Base-by-base conservation (phyloP, 345 rosid species). In the Linum tenue region DNA sequence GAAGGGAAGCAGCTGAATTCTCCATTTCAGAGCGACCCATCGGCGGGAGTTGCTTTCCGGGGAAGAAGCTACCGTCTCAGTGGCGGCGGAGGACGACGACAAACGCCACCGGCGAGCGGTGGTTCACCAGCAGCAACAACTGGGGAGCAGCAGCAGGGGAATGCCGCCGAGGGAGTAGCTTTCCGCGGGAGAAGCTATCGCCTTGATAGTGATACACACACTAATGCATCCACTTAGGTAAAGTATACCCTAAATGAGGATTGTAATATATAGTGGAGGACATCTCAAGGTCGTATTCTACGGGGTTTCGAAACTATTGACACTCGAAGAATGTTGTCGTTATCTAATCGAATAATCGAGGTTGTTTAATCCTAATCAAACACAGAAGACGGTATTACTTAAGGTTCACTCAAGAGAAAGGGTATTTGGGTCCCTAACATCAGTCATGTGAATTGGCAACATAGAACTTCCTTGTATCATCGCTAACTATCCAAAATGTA, bases 41-140 rank as follows among this genome's bases (percentile, higher is more conserved):
- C 67, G 0, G 85, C 85, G 0, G 88, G 84, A 57, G 63, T 74
- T 59, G 75, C 82, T 51, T 84, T 86, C 44, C 72, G 70, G 0
- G 88, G 86, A 63, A 79, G 81, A 76, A 72, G 91, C 69, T 71
- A 64, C 55, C 79, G 84, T 56, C 75, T 85, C 1, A 58, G 56
- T 10, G 68, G 72, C 9, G 55, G 39, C 56, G 16, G 62, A 41
- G 6, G 9, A 1, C 44, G 44, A 41, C 44, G 9, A 41, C 44
- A 7, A 55, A 15, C 6, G 55, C 15, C 59, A n/a, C 60, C n/a
- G 1, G 70, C 2, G 55, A 61, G 59, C 65, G 66, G 44, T 41
- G 44, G 44, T 41, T 41, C 44, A 16, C 6, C 68, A 0, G 69
- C 42, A 4, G 14, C 59, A 31, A 57, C 17, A 44, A 41, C 56